Percentiles rank a stretch among this genome's conserved stretches.
phyloP scores from a whole-genome alignment of 169 alveolate species.

The Eimeria falciformis region DNA sequence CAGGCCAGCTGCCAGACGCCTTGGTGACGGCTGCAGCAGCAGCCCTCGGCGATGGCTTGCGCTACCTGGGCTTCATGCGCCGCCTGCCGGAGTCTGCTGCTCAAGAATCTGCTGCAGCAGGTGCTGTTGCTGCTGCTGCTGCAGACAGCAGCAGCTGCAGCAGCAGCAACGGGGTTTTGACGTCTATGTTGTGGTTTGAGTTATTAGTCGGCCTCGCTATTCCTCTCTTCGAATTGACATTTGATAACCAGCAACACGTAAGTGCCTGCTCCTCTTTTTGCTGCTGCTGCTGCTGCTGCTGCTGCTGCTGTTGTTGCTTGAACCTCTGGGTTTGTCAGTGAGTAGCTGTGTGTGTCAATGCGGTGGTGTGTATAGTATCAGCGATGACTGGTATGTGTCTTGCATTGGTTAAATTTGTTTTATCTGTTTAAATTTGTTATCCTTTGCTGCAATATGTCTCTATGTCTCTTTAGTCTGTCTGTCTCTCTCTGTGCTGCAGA shows the following conservation, averaged over 20 bases:
- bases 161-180: not conserved
- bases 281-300: slow-evolving; percentile 15
- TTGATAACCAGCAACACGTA: not conserved
- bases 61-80: not conserved
- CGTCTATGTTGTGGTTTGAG: not conserved
- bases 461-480: not conserved
- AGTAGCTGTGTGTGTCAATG: no score
- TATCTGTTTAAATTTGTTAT: not conserved
- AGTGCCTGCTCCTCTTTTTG: not conserved
- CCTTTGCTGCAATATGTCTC: not conserved
- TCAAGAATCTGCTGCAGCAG: not conserved
- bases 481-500: not conserved
- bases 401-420: not conserved
- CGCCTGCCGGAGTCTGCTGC: not conserved
- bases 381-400: no score
- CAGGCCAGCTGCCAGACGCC: not conserved
- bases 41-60: not conserved
- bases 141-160: not conserved
- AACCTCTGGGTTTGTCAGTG: not conserved
- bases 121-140: not conserved
- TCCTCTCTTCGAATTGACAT: not conserved
- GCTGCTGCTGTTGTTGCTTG: slow-evolving; percentile 36
- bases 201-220: not conserved
- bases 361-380: no score
- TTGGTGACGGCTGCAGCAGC: slow-evolving; percentile 1